phyloP scores from a whole-genome alignment of 371 early-diverging fungal genomes.

The Rhizopus delemar region DNA sequence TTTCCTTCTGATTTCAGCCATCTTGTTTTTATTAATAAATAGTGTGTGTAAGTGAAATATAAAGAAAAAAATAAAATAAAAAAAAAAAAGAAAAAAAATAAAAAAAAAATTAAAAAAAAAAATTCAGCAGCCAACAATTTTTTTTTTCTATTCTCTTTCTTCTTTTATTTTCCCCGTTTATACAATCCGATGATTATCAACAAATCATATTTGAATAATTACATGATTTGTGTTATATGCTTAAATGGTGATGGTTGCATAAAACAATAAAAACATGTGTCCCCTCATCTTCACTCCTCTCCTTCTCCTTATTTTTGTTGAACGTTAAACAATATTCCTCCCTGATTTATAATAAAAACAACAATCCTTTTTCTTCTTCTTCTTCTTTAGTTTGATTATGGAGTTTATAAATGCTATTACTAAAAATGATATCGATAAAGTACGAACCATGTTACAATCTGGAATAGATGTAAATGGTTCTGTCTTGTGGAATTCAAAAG shows the following conservation, averaged over 20 bases:
- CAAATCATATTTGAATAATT: conserved; percentile 1
- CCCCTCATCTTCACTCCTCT: neutral
- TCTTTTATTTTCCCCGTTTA: neutral
- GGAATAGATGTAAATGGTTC: conserved; percentile 57
- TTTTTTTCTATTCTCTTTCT: neutral
- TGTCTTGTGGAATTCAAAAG: conserved; percentile 53
- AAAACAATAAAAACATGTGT: conserved; percentile 5
- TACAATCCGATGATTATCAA: neutral
- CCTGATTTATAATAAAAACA: conserved; percentile 4
- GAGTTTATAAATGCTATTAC: conserved; percentile 54
- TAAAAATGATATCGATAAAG: conserved; percentile 53
- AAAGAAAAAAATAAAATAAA: conserved; percentile 7
- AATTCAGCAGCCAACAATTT: no score
- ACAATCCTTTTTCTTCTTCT: conserved; percentile 6
- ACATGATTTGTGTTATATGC: neutral
- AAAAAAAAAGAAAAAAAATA: conserved; percentile 11
- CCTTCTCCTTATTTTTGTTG: conserved; percentile 5
- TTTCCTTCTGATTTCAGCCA: conserved; percentile 89
- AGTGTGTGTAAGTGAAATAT: neutral
- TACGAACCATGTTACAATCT: conserved; percentile 43
- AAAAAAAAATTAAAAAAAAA: conserved; percentile 7
- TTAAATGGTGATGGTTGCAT: neutral
- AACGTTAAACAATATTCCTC: conserved; percentile 5
- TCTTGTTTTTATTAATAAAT: conserved; percentile 23
- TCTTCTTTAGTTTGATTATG: conserved; percentile 27